Base-by-base conservation (phyloP, 163 green algal genomes). In the Prototheca stagnorum region DNA sequence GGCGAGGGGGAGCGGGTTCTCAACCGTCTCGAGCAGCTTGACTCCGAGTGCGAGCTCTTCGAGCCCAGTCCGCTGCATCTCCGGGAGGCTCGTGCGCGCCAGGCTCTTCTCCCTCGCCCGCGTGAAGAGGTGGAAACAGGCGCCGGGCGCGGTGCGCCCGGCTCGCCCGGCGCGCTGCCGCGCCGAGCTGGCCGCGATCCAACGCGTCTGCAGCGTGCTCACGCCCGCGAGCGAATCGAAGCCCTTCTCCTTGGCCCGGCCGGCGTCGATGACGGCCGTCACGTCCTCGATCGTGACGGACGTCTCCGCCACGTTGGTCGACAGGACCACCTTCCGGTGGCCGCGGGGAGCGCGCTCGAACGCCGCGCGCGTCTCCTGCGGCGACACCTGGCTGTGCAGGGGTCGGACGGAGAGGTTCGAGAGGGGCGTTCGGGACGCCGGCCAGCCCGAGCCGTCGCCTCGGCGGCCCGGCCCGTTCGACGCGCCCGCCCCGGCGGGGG, bases 211-310 rank as follows among this genome's bases (percentile, higher is more conserved):
- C 41, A 92, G 67, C 15, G 76, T 91, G 6, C 68, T 78, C 25
- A 93, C 78, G 14, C 64, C 77, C 9, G 73, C 87, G 64, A 81
- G 83, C 2, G 84, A 64, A 54, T 95, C 85, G 59, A 82, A 95
- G 43, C 60, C 77, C 56, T 88, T 92, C 64, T 93, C 77, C 57
- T 92, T 93, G 17, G 78, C 25, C 19, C 76, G 59, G 6, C 85
- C 84, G 44, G 44, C 71, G 63, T 95, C 80, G 33, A 94, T 70
- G 8, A 94, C 79, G 27, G 81, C 28, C 33, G 85, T 74, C n/a
- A 93, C 65, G 55, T 94, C 85, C 39, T 94, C 82, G 47, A 95
- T 93, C 3, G 85, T 94, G 46, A 95, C 73, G 7, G 77, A 74
- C 6, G 80, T 92, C 61, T 93, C 83, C 0, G 79, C 84, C 33